Base-by-base conservation (phyloP, 2,329 filamentous ascomycete genomes). In the Ophioceras dolichostomum region DNA sequence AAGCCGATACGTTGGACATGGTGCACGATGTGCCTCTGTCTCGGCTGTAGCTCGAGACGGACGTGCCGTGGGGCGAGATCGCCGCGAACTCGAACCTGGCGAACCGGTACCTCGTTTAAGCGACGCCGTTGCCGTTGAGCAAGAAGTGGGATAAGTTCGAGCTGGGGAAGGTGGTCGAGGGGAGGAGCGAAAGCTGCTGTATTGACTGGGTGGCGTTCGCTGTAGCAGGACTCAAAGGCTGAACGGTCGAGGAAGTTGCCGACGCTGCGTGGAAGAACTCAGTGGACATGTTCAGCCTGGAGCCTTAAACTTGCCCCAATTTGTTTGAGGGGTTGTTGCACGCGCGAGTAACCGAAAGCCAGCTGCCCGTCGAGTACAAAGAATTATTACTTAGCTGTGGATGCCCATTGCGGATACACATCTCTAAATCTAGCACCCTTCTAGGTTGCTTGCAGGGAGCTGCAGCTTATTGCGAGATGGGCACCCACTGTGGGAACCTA, bases 91-190 rank as follows among this genome's bases (percentile, higher is more conserved):
- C 47, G 14, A 57, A 62, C 32, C 50, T 62, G 0, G 56, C n/a
- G n/a, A n/a, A 57, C 13, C 49, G 47, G 10, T 70, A 64, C 39
- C 45, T 67, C n/a, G 43, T 34, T 12, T 54, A 60, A 31, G 60
- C 58, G 10, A 48, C 48, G 6, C 46, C 55, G 5, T 39, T 65
- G 32, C 60, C 62, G 4, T 43, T 48, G 13, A 59, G 55, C 8
- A 65, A 65, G 54, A 70, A 71, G 51, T 62, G 57, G 42, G 64
- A 68, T 32, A 69, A 65, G 44, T 72, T 65, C 43, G 55, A 62
- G 34, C 26, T 43, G 7, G 59, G 56, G 0, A 51, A 52, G 22
- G 67, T 70, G 63, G 56, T 71, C 2, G 72, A 70, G 44, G 62
- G 63, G 39, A 50, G 65, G 29, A 70, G 70, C 41, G 67, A 71